A percentile compares a stretch with the other conserved stretches of the same genome.
These are phyloP conservation scores for Candida koratica DNA, from an alignment of 805 yeast genomes.

Conservation along the genomic window DNA sequence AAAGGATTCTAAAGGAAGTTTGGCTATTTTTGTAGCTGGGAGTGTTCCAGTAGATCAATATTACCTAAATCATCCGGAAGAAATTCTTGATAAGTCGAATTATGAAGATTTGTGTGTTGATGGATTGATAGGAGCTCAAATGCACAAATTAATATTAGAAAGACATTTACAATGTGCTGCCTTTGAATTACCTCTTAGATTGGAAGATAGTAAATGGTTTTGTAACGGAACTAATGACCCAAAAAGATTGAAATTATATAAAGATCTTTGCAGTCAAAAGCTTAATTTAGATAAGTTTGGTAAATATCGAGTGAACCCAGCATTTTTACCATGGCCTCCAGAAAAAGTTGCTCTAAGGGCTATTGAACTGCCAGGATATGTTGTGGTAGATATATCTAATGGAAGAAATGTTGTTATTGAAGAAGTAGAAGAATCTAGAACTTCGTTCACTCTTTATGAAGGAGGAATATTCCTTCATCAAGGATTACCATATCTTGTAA, in stretches of 20 bases:
- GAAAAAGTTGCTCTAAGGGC: slow-evolving; percentile 75
- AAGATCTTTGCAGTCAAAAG: slow-evolving; percentile 34
- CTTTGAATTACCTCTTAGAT: slow-evolving; percentile 65
- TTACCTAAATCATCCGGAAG: slow-evolving; percentile 66
- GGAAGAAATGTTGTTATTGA: slow-evolving; percentile 76
- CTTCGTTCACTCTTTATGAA: slow-evolving; percentile 82
- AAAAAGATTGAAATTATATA: slow-evolving; percentile 15
- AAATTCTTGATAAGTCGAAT: slow-evolving; percentile 40
- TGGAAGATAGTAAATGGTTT: slow-evolving; percentile 59
- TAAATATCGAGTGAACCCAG: slow-evolving; percentile 30
- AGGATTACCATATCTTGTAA: slow-evolving; percentile 83
- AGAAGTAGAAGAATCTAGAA: slow-evolving; percentile 82
- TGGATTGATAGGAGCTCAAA: slow-evolving; percentile 30
- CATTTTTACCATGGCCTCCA: slow-evolving; percentile 80
- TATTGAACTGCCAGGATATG: slow-evolving; percentile 74
- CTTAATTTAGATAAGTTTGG: slow-evolving; percentile 33
- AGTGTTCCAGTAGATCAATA: slow-evolving; percentile 83
- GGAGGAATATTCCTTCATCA: slow-evolving; percentile 95
- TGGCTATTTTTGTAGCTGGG: slow-evolving; percentile 81
- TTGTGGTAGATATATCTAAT: slow-evolving; percentile 86
- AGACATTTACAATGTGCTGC: slow-evolving; percentile 95
- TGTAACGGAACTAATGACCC: slow-evolving; percentile 10
- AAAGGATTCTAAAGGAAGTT: slow-evolving; percentile 60
- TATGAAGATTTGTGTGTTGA: slow-evolving; percentile 42
- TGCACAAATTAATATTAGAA: slow-evolving; percentile 51